Evolutionary conservation across 2,329 filamentous ascomycete genomes (phyloP), one percentile per base, ranked within the genome.

Genomic region (Verruconis gallopava): DNA sequence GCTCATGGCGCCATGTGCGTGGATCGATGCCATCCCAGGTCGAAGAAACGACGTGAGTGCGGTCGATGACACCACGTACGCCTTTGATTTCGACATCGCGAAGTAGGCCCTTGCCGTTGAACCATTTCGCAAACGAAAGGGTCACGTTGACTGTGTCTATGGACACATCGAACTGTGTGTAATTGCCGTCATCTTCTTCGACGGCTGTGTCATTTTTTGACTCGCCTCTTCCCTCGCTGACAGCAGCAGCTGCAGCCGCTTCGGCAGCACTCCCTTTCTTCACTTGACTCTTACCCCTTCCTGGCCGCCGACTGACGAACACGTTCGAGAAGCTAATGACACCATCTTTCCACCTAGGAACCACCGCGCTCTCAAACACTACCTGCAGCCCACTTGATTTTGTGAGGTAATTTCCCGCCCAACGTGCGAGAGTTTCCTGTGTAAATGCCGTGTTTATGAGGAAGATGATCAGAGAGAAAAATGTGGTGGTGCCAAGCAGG

Each of bases 251-350:
- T 1, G 86, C 86, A 0, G 88, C 89, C 4, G 85, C 88, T 48
- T 78, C 81, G 19, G 76, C 74, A 2, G 85, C 83, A 4, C 89
- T 94, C 5, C 91, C 91, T 62, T 98, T 96, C 61, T 77, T 91
- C 44, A 98, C 89, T 42, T 85, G 81, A 2, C 82, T 82, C 47
- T 75, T 73, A 25, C 75, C 70, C 57, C 93, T 84, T 3, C 91
- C 89, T 2, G 91, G 91, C 37, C 91, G 71, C 45, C 88, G 74
- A 12, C 91, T 96, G 2, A 98, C 84, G 55, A 94, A 96, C 6
- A 98, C 91, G 54, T 95, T 96, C 53, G 84, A 81, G 63, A 98
- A 94, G 1, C 85, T 88, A 49, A 98, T 98, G 32, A 96, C 89
- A 21, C 89, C 89, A 54, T 91, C 82, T 47, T 77, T 79, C 91